Evolutionary conservation across 2,329 filamentous ascomycete species (phyloP).

Genomic region (Alternaria sp.): DNA sequence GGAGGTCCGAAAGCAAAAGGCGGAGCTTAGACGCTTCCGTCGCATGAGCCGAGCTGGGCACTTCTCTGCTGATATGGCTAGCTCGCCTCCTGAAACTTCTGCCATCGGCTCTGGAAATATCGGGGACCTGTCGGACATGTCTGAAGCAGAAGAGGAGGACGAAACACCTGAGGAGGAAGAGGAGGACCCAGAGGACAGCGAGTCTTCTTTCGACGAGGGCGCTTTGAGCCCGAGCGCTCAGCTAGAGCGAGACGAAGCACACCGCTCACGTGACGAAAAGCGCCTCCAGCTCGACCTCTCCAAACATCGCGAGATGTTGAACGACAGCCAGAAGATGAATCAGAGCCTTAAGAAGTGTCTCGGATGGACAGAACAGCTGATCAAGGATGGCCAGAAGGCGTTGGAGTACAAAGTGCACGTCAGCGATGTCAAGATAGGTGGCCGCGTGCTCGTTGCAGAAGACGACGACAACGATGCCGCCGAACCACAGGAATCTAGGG

Average conservation of each 20-base stretch:
- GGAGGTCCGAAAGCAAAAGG: slow-evolving; percentile 87
- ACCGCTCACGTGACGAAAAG: slow-evolving; percentile 78
- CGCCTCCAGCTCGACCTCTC: slow-evolving; percentile 83
- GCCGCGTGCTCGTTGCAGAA: slow-evolving; percentile 75
- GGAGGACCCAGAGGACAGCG: slow-evolving; percentile 55
- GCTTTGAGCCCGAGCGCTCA: slow-evolving; percentile 51
- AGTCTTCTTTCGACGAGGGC: slow-evolving; percentile 61
- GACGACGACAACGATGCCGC: slow-evolving; percentile 62
- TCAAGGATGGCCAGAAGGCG: slow-evolving; percentile 86
- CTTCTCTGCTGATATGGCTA: slow-evolving; percentile 65
- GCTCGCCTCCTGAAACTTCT: slow-evolving; percentile 54
- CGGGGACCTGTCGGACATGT: slow-evolving; percentile 46
- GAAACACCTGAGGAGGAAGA: slow-evolving; percentile 45
- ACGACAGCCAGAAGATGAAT: slow-evolving; percentile 94
- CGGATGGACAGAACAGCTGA: slow-evolving; percentile 87
- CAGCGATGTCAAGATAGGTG: slow-evolving; percentile 81
- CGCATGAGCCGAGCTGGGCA: slow-evolving; percentile 83
- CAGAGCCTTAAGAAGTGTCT: slow-evolving; percentile 90
- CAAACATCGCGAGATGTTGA: slow-evolving; percentile 85
- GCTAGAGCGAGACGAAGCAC: slow-evolving; percentile 52
- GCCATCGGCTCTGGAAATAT: slow-evolving; percentile 41
- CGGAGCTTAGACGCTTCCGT: slow-evolving; percentile 83
- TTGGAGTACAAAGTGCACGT: slow-evolving; percentile 80
- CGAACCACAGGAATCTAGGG: slow-evolving; percentile 27
- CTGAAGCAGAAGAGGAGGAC: slow-evolving; percentile 42